Conservation (phyloP, 2,329 filamentous ascomycete genomes). For the Colletotrichum salicis region DNA sequence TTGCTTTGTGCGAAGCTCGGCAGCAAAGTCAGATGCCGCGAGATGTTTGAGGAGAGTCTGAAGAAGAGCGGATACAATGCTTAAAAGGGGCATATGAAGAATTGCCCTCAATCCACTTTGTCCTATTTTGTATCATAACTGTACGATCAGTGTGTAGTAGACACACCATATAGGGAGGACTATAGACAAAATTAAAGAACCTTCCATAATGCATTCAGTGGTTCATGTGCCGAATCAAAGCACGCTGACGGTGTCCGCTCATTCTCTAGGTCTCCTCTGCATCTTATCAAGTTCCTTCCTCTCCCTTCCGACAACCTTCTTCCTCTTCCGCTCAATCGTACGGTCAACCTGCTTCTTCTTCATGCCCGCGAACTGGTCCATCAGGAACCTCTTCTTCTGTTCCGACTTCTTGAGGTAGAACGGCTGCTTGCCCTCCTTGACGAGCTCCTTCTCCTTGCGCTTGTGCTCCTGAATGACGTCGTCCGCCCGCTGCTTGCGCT, state of each 20-base stretch:
- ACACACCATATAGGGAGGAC: background rate
- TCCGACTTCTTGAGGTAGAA: constrained; percentile 95
- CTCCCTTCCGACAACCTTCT: constrained; percentile 90
- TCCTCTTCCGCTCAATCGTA: constrained; percentile 85
- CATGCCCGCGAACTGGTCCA: constrained; percentile 84
- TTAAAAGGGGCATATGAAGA: background rate
- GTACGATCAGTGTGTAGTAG: constrained; percentile 24
- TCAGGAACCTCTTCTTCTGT: constrained; percentile 85
- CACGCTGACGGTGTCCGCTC: background rate
- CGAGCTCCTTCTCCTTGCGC: constrained; percentile 82
- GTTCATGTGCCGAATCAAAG: background rate
- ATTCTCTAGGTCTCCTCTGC: constrained; percentile 41
- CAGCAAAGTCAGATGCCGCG: constrained; percentile 82
- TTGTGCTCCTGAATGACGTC: constrained; percentile 80
- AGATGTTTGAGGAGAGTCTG: constrained; percentile 76
- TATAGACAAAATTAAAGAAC: constrained; percentile 11
- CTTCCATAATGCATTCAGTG: background rate
- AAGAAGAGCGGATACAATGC: constrained; percentile 44
- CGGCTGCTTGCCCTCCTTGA: constrained; percentile 89
- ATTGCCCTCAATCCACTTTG: background rate
- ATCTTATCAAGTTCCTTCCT: constrained; percentile 73
- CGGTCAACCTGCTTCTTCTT: constrained; percentile 86
- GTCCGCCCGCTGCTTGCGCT: constrained; percentile 75
- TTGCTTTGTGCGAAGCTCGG: constrained; percentile 88
- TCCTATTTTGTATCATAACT: constrained; percentile 31